A percentile compares a stretch with the other conserved stretches of the same genome.
These are phyloP conservation scores for Striga hermonthica DNA, from an alignment of 305 asterid species.

Conservation along the genomic window DNA sequence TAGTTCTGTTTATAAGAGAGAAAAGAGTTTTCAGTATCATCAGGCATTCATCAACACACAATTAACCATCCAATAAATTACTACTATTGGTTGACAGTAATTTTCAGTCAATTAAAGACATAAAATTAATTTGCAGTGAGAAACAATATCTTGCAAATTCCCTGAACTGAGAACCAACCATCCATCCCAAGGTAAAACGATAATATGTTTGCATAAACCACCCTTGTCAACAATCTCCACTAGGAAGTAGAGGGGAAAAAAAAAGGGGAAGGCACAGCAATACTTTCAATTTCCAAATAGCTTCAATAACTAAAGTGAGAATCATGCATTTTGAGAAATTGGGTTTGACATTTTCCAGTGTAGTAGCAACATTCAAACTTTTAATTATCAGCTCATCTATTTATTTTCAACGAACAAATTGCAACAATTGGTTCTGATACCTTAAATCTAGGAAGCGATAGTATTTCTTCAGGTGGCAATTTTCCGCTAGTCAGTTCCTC, in stretches of 20 bases:
- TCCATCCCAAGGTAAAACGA: background rate
- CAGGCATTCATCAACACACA: background rate
- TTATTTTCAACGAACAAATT: background rate
- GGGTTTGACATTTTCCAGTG: background rate
- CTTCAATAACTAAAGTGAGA: background rate
- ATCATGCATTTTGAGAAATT: background rate
- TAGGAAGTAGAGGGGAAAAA: background rate
- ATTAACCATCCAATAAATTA: slow-evolving; percentile 2
- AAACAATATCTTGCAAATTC: background rate
- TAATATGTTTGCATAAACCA: background rate
- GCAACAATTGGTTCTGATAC: slow-evolving; percentile 33
- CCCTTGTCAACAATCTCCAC: background rate
- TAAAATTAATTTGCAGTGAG: background rate
- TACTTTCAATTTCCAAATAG: background rate
- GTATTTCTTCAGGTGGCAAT: slow-evolving; percentile 84
- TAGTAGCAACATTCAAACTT: background rate
- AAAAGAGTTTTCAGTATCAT: slow-evolving; percentile 10
- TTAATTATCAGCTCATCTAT: background rate
- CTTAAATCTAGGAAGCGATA: slow-evolving; percentile 92
- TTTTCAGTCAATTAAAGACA: background rate
- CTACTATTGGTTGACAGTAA: background rate
- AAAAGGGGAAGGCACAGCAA: background rate
- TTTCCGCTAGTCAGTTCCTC: slow-evolving; percentile 69
- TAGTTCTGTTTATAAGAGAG: slow-evolving; percentile 59
- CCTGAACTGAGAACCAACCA: background rate